These are phyloP conservation scores for Arabis hirsuta DNA, from an alignment of 345 rosid species.

Conservation along the genomic window DNA sequence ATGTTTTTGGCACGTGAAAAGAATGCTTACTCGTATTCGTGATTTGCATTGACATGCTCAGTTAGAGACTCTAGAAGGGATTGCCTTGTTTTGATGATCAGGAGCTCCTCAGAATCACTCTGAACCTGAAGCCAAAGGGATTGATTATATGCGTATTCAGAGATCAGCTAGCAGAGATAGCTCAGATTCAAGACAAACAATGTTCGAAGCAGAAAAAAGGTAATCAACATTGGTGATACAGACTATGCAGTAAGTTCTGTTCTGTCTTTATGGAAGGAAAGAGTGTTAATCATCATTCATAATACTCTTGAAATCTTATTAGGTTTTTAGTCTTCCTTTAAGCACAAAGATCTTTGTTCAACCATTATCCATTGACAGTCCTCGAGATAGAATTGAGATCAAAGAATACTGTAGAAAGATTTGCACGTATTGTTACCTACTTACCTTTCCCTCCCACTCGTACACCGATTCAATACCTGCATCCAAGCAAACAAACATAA, in stretches of 20 bases:
- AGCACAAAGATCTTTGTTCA: conserved; percentile 14
- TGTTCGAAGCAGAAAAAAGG: not conserved
- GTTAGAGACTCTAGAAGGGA: conserved; percentile 79
- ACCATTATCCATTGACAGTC: not conserved
- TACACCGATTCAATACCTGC: conserved; percentile 91
- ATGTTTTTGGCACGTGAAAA: not conserved
- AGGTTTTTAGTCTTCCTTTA: not conserved
- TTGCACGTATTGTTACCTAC: not conserved
- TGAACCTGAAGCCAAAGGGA: conserved; percentile 58
- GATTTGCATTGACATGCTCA: conserved; percentile 90
- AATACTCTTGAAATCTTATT: not conserved
- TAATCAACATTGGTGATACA: not conserved
- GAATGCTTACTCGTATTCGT: conserved; percentile 85
- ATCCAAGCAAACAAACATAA: conserved; percentile 32
- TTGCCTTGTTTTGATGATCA: conserved; percentile 88
- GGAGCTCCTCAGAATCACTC: conserved; percentile 84
- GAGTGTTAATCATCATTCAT: not conserved
- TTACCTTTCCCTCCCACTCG: conserved; percentile 91
- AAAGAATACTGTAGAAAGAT: not conserved
- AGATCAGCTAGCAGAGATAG: not conserved
- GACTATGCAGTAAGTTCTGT: not conserved
- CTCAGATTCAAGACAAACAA: conserved; percentile 20
- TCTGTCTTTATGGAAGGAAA: not conserved
- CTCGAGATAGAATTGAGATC: not conserved
- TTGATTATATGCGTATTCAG: not conserved